A percentile compares a stretch with the other conserved stretches of the same genome.
These are phyloP conservation scores for Globisporangium ultimum DNA, from an alignment of 352 stramenopile species.

Conservation along the genomic window DNA sequence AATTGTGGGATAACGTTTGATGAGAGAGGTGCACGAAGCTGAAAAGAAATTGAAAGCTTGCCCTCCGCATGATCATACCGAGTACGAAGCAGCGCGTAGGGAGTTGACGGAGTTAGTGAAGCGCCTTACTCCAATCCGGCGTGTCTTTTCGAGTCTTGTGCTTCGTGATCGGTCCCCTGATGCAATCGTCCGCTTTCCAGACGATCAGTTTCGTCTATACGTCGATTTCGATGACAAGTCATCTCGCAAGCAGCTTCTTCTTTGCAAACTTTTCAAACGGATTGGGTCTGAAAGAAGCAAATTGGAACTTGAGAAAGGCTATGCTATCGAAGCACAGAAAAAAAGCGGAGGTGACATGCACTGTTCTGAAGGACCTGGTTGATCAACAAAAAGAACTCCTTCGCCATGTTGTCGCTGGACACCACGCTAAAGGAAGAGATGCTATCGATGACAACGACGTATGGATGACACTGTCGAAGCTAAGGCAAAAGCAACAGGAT, in stretches of 20 bases:
- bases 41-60: slow-evolving; percentile 23
- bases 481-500: slow-evolving; percentile 44
- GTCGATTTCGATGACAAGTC: slow-evolving; percentile 18
- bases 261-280: slow-evolving; percentile 55
- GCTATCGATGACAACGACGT: slow-evolving; percentile 19
- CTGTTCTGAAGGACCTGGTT: slow-evolving; percentile 33
- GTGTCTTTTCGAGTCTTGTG: slow-evolving; percentile 36
- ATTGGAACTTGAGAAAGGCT: slow-evolving; percentile 18
- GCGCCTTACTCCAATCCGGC: slow-evolving; percentile 17
- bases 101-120: slow-evolving; percentile 23
- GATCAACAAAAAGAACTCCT: slow-evolving; percentile 34
- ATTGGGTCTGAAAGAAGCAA: slow-evolving; percentile 29
- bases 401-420: slow-evolving; percentile 26
- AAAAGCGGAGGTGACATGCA: slow-evolving; percentile 25
- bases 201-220: slow-evolving; percentile 44
- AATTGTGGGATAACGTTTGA: slow-evolving; percentile 37
- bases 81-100: slow-evolving; percentile 17
- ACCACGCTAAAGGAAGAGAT: slow-evolving; percentile 19
- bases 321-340: slow-evolving; percentile 11
- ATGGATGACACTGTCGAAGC: slow-evolving; percentile 31
- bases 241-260: slow-evolving; percentile 20
- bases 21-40: slow-evolving; percentile 23
- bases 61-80: slow-evolving; percentile 9
- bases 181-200: slow-evolving; percentile 40
- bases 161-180: slow-evolving; percentile 36